phyloP scores from a whole-genome alignment of 2,329 filamentous ascomycete genomes.

The Eutypa lata region DNA sequence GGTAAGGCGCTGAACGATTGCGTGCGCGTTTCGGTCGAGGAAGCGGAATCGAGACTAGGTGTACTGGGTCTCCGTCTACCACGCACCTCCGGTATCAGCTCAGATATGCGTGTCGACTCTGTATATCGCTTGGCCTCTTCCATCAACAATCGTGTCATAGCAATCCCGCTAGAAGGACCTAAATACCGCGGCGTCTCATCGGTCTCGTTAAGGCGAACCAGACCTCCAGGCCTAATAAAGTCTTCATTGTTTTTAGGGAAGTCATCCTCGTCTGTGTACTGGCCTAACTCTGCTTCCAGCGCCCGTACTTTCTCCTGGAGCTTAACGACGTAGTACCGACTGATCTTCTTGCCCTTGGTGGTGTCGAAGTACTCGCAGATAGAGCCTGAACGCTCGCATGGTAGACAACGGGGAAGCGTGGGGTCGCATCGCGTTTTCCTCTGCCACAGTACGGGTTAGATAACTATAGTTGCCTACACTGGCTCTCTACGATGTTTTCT shows the following conservation, averaged over 20 bases:
- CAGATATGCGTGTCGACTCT: slow-evolving; percentile 84
- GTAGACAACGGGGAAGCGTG: slow-evolving; percentile 82
- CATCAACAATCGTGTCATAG: slow-evolving; percentile 92
- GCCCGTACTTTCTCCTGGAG: slow-evolving; percentile 82
- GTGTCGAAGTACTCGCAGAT: slow-evolving; percentile 96
- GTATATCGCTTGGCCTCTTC: slow-evolving; percentile 94
- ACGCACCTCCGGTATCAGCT: slow-evolving; percentile 76
- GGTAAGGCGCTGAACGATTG: slow-evolving; percentile 56
- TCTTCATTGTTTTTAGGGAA: slow-evolving; percentile 73
- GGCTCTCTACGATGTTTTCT: no score
- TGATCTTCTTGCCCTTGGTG: slow-evolving; percentile 78
- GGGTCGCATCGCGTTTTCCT: slow-evolving; percentile 96
- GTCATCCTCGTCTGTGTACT: slow-evolving; percentile 74
- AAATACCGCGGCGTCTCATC: slow-evolving; percentile 87
- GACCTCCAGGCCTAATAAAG: slow-evolving; percentile 80
- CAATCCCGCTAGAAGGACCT: slow-evolving; percentile 91
- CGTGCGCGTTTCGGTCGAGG: slow-evolving; percentile 49
- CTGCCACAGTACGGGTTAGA: slow-evolving; percentile 40
- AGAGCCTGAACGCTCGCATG: slow-evolving; percentile 88
- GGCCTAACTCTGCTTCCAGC: slow-evolving; percentile 76
- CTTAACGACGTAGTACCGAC: slow-evolving; percentile 86
- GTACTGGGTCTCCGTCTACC: slow-evolving; percentile 49
- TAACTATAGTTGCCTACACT: no score
- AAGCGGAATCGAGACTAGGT: slow-evolving; percentile 1
- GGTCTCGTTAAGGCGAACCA: slow-evolving; percentile 78